A percentile compares a stretch with the other conserved stretches of the same genome.
phyloP scores from a whole-genome alignment of 1,284 basidiomycete species.

The Vanrija sp. region DNA sequence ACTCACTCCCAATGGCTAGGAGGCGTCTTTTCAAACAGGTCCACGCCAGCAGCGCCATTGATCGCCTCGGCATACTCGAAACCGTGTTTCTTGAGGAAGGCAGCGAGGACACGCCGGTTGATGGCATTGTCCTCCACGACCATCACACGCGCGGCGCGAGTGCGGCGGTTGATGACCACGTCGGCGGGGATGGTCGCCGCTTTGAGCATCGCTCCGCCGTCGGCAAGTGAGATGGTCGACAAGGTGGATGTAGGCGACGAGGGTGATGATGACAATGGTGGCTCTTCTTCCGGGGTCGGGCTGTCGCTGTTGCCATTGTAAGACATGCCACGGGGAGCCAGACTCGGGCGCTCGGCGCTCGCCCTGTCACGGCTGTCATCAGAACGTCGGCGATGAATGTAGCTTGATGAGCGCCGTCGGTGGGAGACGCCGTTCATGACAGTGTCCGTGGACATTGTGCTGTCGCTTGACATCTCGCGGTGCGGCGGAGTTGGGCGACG shows the following conservation, averaged over 20 bases:
- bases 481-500: not conserved
- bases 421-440: constrained; percentile 1
- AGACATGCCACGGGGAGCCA: constrained; percentile 41
- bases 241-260: constrained; percentile 47
- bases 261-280: not conserved
- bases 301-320: constrained; percentile 25
- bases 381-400: constrained; percentile 37
- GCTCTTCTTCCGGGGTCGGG: not conserved
- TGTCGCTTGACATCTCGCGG: not conserved
- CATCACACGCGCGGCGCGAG: constrained; percentile 57
- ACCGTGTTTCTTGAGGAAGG: constrained; percentile 67
- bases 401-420: too few relatives aligned
- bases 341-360: constrained; percentile 26
- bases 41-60: constrained; percentile 79
- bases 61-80: constrained; percentile 73
- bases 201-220: constrained; percentile 53
- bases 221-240: constrained; percentile 50
- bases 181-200: constrained; percentile 41
- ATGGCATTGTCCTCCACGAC: constrained; percentile 79
- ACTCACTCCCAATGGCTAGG: constrained; percentile 59
- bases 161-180: constrained; percentile 31
- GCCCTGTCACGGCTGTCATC: constrained; percentile 38
- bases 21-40: constrained; percentile 68
- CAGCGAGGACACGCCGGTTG: constrained; percentile 56
- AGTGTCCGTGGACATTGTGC: constrained; percentile 6